Base-by-base conservation (phyloP, 768 basidiomycete species). In the Tulasnella sp. region DNA sequence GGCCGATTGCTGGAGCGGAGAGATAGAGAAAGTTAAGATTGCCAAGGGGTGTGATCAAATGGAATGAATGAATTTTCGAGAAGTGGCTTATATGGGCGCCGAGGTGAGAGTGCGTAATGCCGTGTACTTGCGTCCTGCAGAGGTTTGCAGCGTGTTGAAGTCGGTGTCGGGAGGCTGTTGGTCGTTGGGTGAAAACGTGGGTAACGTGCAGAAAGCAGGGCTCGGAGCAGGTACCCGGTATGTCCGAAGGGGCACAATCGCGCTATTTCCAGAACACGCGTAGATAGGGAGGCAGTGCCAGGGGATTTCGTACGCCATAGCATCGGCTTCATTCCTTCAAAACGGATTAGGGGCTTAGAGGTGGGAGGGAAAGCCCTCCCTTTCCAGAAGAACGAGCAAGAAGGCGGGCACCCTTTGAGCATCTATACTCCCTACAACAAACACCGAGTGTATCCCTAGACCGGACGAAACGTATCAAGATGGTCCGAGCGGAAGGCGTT, bases 121-220 rank as follows among this genome's bases (percentile, higher is more conserved):
- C 68, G 68, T 31, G 68, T 46, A 46, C 58, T 62, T n/a, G 58
- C 58, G 18, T n/a, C 3, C 9, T 62, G 58, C 27, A 21, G 58
- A n/a, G 58, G 58, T 62, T 62, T 62, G 58, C 58, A 62, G 58
- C 58, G 58, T 62, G 58, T n/a, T n/a, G 58, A 62, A 62, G 58
- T 62, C 58, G 58, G 58, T 62, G 58, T 38, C 24, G 42, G n/a
- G 36, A n/a, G 27, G 72, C 36, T 39, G 36, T 40, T 38, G 72
- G 36, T 36, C 36, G 72, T 39, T 31, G 36, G 42, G 21, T 38
- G 72, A 38, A 73, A 73, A 73, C 72, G 72, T 73, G 72, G 72
- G 72, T 73, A 73, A 73, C 72, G 38, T n/a, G 58, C 58, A 62
- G 7, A 62, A 62, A 9, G 58, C 58, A 62, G 58, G 24, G 58